These are phyloP conservation scores for Leccinum variicolor DNA, from an alignment of 768 basidiomycete genomes.

Conservation along the genomic window DNA sequence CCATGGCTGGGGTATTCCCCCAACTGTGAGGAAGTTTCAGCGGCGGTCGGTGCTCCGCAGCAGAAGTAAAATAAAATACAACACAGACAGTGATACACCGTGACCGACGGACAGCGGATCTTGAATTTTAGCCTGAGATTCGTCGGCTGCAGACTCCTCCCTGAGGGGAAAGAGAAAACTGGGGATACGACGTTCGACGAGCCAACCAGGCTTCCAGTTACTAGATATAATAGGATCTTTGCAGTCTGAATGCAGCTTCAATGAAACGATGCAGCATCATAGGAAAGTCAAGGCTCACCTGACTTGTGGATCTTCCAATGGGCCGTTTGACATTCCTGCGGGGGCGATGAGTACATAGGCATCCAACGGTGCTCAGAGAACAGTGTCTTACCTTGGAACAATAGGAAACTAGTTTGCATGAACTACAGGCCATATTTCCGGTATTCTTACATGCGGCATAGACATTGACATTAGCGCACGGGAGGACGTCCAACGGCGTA, in stretches of 20 bases:
- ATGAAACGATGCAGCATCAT: not conserved
- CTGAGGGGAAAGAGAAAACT: slow-evolving; percentile 9
- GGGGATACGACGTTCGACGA: slow-evolving; percentile 19
- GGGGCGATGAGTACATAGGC: not conserved
- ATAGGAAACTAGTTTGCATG: slow-evolving; percentile 41
- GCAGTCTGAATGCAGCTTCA: slow-evolving; percentile 17
- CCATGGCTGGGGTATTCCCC: slow-evolving; percentile 36
- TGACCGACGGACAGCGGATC: slow-evolving; percentile 27
- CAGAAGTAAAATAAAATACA: not conserved
- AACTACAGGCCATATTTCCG: slow-evolving; percentile 28
- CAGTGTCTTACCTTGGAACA: slow-evolving; percentile 34
- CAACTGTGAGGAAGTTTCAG: slow-evolving; percentile 15
- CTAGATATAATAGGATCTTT: slow-evolving; percentile 19
- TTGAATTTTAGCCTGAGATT: slow-evolving; percentile 6
- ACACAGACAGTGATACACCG: slow-evolving; percentile 23
- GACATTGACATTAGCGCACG: slow-evolving; percentile 35
- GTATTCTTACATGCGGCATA: slow-evolving; percentile 26
- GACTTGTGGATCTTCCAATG: slow-evolving; percentile 42
- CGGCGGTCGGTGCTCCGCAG: not conserved
- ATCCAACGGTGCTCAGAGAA: not conserved
- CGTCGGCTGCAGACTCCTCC: slow-evolving; percentile 3
- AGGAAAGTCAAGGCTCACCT: slow-evolving; percentile 20
- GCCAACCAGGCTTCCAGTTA: slow-evolving; percentile 22
- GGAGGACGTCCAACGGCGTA: slow-evolving; percentile 27
- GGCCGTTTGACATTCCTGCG: slow-evolving; percentile 38